Base-by-base conservation (phyloP, 139 green algal species). In the Chlamydomonas schloesseri region DNA sequence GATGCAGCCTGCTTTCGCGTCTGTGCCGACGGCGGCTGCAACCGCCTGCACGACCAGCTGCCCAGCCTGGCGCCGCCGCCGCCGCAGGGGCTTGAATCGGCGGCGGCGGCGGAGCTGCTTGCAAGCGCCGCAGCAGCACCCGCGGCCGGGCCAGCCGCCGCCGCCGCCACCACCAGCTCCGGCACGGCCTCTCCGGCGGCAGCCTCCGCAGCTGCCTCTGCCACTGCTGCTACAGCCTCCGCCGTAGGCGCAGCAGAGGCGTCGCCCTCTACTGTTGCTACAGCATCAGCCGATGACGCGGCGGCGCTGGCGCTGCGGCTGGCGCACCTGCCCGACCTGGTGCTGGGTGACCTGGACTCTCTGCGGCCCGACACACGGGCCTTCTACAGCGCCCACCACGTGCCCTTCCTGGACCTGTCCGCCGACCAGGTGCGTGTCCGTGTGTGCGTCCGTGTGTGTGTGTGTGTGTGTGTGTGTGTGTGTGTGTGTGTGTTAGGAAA, bases 11-110 rank as follows among this genome's bases (percentile, higher is more conserved):
- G 71, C 0, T 82, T 95, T 13, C 88, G 91, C 1, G 85, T 99
- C 8, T 99, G 96, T 80, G 97, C 97, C 14, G 97, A 99, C 87
- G 97, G 97, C 29, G 97, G 97, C 13, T 94, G 94, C 53, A 99
- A 99, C 91, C 88, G 95, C 20, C 89, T 99, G 71, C 95, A 96
- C 73, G 95, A 99, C 68, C 81, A 95, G 72, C 74, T 98, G 24
- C 93, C 95, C 5, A 24, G 20, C 31, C 89, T 92, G 88, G 73
- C 91, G 47, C 86, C 89, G 18, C 73, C 82, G 3, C 58, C 87
- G 31, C 73, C 81, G 31, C 23, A 81, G 0, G 33, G 90, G 13
- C 42, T 8, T 50, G 34, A 60, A 26, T 62, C 71, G 50, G 71
- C 53, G 87, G 42, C 68, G 47, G 77, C 46, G 29, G 58, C 81